phyloP scores from a whole-genome alignment of 2,329 filamentous ascomycete genomes.

The Dactylellina sp. region DNA sequence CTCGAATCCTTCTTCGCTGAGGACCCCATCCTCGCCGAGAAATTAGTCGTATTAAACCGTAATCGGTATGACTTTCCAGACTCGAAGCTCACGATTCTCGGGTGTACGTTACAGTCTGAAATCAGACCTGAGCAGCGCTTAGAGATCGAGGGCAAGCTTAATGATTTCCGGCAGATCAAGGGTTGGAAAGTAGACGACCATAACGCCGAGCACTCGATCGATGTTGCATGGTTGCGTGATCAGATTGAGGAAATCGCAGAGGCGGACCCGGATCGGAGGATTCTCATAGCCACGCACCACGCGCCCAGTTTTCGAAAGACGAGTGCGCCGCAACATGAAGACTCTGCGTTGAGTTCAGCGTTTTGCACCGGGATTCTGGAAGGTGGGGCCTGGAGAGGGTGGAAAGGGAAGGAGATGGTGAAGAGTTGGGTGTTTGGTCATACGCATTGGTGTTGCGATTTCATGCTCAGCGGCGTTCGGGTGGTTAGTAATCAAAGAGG shows the following conservation, averaged over 20 bases:
- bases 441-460: conserved; percentile 66
- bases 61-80: conserved; percentile 64
- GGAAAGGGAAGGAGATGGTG: conserved; percentile 61
- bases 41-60: conserved; percentile 66
- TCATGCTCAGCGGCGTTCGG: conserved; percentile 55
- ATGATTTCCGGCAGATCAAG: conserved; percentile 70
- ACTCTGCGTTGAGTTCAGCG: conserved; percentile 67
- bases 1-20: conserved; percentile 64
- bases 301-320: conserved; percentile 68
- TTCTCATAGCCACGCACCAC: conserved; percentile 71
- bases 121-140: conserved; percentile 64
- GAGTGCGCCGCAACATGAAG: conserved; percentile 67
- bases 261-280: conserved; percentile 52
- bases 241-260: conserved; percentile 62
- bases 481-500: conserved; percentile 56
- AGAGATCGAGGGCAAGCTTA: conserved; percentile 66
- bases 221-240: conserved; percentile 68
- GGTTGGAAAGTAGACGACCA: conserved; percentile 68
- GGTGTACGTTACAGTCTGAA: conserved; percentile 71
- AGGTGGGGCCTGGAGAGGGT: conserved; percentile 59
- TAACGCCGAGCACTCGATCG: conserved; percentile 66
- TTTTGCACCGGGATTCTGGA: conserved; percentile 69
- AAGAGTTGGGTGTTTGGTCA: conserved; percentile 67
- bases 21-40: conserved; percentile 64
- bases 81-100: conserved; percentile 68